Percentiles rank a stretch among this genome's conserved stretches.
Evolutionary conservation across 1,284 basidiomycete genomes (phyloP).

Genomic region (Bondarzewia mesenterica): DNA sequence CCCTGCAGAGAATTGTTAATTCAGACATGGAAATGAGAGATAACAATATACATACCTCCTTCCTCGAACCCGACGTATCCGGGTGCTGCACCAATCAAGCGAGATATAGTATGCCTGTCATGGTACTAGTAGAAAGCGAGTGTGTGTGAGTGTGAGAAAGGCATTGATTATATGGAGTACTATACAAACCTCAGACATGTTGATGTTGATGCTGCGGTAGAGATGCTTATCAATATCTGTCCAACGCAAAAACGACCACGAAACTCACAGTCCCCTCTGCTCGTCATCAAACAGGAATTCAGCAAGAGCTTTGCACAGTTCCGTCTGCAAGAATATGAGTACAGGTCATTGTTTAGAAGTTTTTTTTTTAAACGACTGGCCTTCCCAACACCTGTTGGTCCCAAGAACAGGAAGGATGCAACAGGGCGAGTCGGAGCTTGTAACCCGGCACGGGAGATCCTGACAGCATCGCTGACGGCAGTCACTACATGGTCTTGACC

Average conservation of each 20-base stretch:
- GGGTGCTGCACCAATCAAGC: constrained; percentile 85
- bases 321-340: constrained; percentile 47
- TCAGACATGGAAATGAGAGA: constrained; percentile 1
- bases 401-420: constrained; percentile 88
- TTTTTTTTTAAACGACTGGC: constrained; percentile 22
- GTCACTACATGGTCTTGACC: constrained; percentile 83
- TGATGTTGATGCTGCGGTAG: constrained; percentile 67
- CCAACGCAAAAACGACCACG: neutral
- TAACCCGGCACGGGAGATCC: constrained; percentile 85
- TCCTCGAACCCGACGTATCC: constrained; percentile 95
- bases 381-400: constrained; percentile 83
- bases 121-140: constrained; percentile 46
- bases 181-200: constrained; percentile 67
- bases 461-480: constrained; percentile 81
- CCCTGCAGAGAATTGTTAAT: constrained; percentile 27
- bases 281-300: constrained; percentile 86
- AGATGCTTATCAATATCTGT: neutral
- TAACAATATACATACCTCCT: constrained; percentile 41
- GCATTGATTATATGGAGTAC: neutral
- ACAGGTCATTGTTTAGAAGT: neutral
- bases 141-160: neutral
- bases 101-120: constrained; percentile 84
- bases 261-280: constrained; percentile 61
- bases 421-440: constrained; percentile 84
- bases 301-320: constrained; percentile 82